These are phyloP conservation scores for Leccinum subrobustum DNA, from an alignment of 1,284 basidiomycete species.

Conservation along the genomic window DNA sequence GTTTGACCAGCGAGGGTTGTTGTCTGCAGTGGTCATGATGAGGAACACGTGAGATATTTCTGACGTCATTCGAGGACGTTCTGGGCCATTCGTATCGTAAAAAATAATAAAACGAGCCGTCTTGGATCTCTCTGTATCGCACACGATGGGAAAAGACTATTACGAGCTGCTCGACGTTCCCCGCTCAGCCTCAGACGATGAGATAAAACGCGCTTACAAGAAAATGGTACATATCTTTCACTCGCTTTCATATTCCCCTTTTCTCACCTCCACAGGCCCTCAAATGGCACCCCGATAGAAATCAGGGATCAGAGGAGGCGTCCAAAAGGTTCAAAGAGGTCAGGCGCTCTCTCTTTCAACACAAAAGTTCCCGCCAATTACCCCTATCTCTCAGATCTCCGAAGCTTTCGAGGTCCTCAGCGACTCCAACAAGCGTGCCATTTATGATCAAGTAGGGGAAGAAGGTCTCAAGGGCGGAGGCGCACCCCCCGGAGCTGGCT, in stretches of 20 bases:
- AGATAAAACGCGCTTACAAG: constrained; percentile 86
- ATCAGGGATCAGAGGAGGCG: constrained; percentile 79
- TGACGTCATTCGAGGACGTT: constrained; percentile 34
- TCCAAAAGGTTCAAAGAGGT: constrained; percentile 94
- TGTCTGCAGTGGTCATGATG: neutral
- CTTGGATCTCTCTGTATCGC: neutral
- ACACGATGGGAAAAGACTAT: constrained; percentile 69
- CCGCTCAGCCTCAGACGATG: constrained; percentile 75
- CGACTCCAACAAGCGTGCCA: constrained; percentile 88
- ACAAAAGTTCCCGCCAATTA: neutral
- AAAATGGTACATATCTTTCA: constrained; percentile 54
- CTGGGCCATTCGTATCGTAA: constrained; percentile 19
- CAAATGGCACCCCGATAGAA: constrained; percentile 93
- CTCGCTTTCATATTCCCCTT: constrained; percentile 14
- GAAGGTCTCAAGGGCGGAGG: constrained; percentile 86
- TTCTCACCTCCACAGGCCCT: constrained; percentile 63
- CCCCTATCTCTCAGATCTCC: constrained; percentile 58
- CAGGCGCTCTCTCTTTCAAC: constrained; percentile 14
- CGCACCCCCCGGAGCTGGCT: constrained; percentile 50
- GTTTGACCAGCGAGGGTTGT: constrained; percentile 46
- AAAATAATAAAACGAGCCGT: too few relatives aligned
- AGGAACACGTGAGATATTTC: constrained; percentile 1
- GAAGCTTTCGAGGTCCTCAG: constrained; percentile 97
- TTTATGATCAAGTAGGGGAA: constrained; percentile 96
- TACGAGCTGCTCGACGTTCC: constrained; percentile 79